A percentile compares a stretch with the other conserved stretches of the same genome.
phyloP scores from a whole-genome alignment of 768 basidiomycete species.

The Lactarius vividus region DNA sequence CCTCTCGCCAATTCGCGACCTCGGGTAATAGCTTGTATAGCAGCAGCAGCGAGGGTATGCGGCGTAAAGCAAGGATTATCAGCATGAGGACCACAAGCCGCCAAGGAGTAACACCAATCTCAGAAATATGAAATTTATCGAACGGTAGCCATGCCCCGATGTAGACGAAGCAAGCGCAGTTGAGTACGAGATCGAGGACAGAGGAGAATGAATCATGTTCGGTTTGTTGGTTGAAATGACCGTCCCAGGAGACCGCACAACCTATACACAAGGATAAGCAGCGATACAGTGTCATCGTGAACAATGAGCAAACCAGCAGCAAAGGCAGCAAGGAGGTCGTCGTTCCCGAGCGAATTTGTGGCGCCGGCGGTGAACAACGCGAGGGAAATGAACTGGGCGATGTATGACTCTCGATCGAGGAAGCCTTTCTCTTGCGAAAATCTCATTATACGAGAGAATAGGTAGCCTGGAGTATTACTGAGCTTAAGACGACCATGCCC shows the following conservation, averaged over 20 bases:
- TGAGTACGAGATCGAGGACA: slow-evolving; percentile 85
- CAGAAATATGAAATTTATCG: slow-evolving; percentile 49
- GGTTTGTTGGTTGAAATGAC: slow-evolving; percentile 72
- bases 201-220: slow-evolving; percentile 87
- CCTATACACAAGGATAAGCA: slow-evolving; percentile 45
- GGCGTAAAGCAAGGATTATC: slow-evolving; percentile 66
- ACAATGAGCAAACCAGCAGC: slow-evolving; percentile 55
- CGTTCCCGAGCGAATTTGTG: slow-evolving; percentile 74
- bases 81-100: slow-evolving; percentile 66
- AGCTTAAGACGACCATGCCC: not conserved
- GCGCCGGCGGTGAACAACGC: slow-evolving; percentile 76
- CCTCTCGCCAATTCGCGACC: slow-evolving; percentile 79
- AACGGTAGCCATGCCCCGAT: slow-evolving; percentile 88
- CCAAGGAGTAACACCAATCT: slow-evolving; percentile 66
- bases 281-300: not conserved
- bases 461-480: slow-evolving; percentile 43
- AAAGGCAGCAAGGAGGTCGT: slow-evolving; percentile 89
- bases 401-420: slow-evolving; percentile 81
- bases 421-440: slow-evolving; percentile 57
- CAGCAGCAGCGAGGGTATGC: slow-evolving; percentile 74
- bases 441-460: slow-evolving; percentile 73
- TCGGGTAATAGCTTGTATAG: slow-evolving; percentile 88
- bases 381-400: slow-evolving; percentile 79
- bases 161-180: slow-evolving; percentile 78
- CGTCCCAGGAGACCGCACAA: slow-evolving; percentile 90